Evolutionary conservation across 129 eudicot species (phyloP).

Genomic region (Rutidosis leptorrhynchoides): DNA sequence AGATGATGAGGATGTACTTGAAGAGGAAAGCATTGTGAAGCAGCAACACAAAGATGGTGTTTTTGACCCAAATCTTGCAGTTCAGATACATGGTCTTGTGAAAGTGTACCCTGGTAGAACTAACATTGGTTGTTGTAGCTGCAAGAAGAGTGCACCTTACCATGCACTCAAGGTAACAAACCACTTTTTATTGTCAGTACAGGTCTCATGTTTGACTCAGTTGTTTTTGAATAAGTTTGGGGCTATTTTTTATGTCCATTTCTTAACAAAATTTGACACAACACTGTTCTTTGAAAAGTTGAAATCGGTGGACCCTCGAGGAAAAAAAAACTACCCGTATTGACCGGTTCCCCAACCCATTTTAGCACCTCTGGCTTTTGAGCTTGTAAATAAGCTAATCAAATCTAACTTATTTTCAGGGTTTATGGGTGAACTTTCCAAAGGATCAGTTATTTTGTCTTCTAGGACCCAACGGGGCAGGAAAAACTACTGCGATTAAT

Average conservation of each 20-base stretch:
- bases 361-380: conserved; percentile 1
- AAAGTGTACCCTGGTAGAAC: conserved; percentile 67
- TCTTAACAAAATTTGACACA: background rate
- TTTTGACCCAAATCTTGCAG: conserved; percentile 65
- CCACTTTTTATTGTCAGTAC: background rate
- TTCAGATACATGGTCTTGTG: conserved; percentile 80
- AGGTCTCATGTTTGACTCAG: background rate
- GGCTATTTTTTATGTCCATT: too few species aligned
- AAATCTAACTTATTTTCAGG: conserved; percentile 44
- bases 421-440: conserved; percentile 77
- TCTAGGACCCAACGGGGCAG: conserved; percentile 98
- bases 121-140: conserved; percentile 59
- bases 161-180: conserved; percentile 80
- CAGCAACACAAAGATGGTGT: conserved; percentile 54
- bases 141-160: conserved; percentile 67
- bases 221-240: background rate
- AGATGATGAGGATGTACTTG: conserved; percentile 83
- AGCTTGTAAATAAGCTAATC: conserved; percentile 18
- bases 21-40: conserved; percentile 78
- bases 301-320: background rate
- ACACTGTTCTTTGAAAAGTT: background rate
- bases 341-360: background rate
- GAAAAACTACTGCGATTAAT: conserved; percentile 88
- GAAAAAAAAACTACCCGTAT: background rate
- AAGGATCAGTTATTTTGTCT: conserved; percentile 93